phyloP scores from a whole-genome alignment of 2,329 filamentous ascomycete species.

The Aspergillus tamarii region DNA sequence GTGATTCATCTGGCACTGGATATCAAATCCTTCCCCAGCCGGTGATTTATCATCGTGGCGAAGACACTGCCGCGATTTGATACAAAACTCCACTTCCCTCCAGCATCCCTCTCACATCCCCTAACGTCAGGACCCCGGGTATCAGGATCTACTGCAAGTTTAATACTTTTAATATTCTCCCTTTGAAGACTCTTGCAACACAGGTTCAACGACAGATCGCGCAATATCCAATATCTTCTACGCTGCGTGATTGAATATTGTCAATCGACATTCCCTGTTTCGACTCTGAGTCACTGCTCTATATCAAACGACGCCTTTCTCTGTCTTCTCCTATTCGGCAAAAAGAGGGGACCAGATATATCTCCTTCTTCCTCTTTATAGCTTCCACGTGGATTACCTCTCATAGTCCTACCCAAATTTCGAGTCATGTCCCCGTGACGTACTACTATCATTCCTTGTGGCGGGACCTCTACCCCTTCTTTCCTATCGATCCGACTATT shows the following conservation, averaged over 20 bases:
- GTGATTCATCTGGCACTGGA: slow-evolving; percentile 13
- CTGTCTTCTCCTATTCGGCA: not conserved
- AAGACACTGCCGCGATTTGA: slow-evolving; percentile 13
- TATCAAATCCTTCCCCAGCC: slow-evolving; percentile 9
- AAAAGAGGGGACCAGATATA: not conserved
- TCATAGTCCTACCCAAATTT: slow-evolving; percentile 10
- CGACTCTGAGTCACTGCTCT: slow-evolving; percentile 19
- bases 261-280: not conserved
- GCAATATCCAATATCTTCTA: slow-evolving; percentile 13
- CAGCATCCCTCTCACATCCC: slow-evolving; percentile 3
- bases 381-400: slow-evolving; percentile 12
- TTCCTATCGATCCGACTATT: slow-evolving; percentile 17
- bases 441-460: slow-evolving; percentile 32
- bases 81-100: slow-evolving; percentile 19
- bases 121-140: not conserved
- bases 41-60: slow-evolving; percentile 18
- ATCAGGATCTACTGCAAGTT: not conserved
- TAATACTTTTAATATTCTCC: slow-evolving; percentile 11
- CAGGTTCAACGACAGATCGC: slow-evolving; percentile 18
- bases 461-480: slow-evolving; percentile 26
- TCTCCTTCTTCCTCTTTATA: slow-evolving; percentile 2
- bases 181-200: slow-evolving; percentile 19
- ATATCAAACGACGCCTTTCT: slow-evolving; percentile 15
- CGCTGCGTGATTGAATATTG: slow-evolving; percentile 17
- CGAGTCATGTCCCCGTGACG: slow-evolving; percentile 31